Evolutionary conservation across 108 stramenopile genomes (phyloP), one percentile per base, ranked within the genome.

Genomic region (Cyclotella cryptica): DNA sequence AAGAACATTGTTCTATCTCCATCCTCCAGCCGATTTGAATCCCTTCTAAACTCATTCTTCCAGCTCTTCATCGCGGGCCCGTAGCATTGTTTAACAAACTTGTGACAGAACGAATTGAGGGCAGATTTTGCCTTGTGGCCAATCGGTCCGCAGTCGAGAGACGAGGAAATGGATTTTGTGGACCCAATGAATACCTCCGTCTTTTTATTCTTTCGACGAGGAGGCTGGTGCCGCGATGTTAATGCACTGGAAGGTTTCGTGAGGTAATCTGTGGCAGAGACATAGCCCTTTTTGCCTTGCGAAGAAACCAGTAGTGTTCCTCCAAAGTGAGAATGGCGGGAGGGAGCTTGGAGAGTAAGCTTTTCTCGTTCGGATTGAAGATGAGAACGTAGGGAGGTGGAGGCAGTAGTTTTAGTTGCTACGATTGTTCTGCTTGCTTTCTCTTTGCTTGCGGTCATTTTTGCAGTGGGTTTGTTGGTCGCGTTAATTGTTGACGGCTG

Each of bases 21-120:
- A 27, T 89, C 89, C 74, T 97, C 92, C 40, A 97, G 73, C 28
- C 96, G 70, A 39, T 75, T 85, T 1, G 92, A 92, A 71, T 97
- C 96, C 35, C 93, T 74, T 43, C 96, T 86, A 75, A 97, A 97
- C 69, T 97, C 96, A 75, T 95, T 90, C 72, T 97, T 97, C 44
- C 95, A 69, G 10, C 88, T 91, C 84, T 97, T 95, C 90, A 91
- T 93, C 46, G 94, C 80, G 11, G 96, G 94, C 4, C 93, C 94
- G 52, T 95, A 97, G 64, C 93, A 91, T 21, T 90, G 72, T 26
- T 72, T 49, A 27, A 93, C 30, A 58, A 93, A 96, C 21, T 88
- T 84, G 41, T 76, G 35, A 68, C 90, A 92, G 52, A 96, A 96
- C 4, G 69, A 53, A 67, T 96, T 55, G 11, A 96, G 68, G 3